Percentiles rank a stretch among this genome's conserved stretches.
Conservation (phyloP, 2,329 filamentous ascomycete genomes). For the Penicillium polonicum region DNA sequence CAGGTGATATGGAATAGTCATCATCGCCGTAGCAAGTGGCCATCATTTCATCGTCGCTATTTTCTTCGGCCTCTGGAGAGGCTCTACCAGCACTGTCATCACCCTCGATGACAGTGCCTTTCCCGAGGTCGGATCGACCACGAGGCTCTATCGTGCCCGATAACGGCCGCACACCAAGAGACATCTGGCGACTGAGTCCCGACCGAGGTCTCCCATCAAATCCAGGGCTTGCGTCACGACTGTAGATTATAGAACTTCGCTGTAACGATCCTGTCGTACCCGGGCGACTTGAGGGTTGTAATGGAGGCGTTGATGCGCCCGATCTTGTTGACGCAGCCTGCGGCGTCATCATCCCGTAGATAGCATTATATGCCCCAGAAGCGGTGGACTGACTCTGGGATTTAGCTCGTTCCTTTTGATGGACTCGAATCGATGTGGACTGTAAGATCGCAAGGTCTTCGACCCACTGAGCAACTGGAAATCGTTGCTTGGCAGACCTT, state of each 20-base stretch:
- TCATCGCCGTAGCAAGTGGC: slow-evolving; percentile 41
- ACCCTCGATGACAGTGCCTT: slow-evolving; percentile 25
- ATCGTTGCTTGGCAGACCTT: slow-evolving; percentile 63
- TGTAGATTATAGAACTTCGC: slow-evolving; percentile 42
- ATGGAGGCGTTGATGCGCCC: slow-evolving; percentile 28
- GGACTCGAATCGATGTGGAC: slow-evolving; percentile 58
- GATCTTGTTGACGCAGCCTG: slow-evolving; percentile 19
- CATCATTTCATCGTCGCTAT: slow-evolving; percentile 41
- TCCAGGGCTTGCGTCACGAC: slow-evolving; percentile 37
- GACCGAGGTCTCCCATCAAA: slow-evolving; percentile 31
- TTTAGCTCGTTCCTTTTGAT: slow-evolving; percentile 46
- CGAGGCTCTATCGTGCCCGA: slow-evolving; percentile 39
- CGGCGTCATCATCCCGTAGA: slow-evolving; percentile 39
- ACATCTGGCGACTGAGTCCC: slow-evolving; percentile 37
- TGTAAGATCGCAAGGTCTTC: slow-evolving; percentile 64
- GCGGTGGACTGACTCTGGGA: slow-evolving; percentile 31
- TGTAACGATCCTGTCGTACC: slow-evolving; percentile 39
- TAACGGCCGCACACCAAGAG: slow-evolving; percentile 42
- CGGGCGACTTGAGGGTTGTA: slow-evolving; percentile 38
- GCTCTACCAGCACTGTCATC: slow-evolving; percentile 32
- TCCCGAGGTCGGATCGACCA: slow-evolving; percentile 30
- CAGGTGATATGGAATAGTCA: slow-evolving; percentile 39
- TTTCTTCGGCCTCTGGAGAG: slow-evolving; percentile 35
- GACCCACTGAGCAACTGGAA: slow-evolving; percentile 67
- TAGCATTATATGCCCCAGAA: slow-evolving; percentile 44